phyloP scores from a whole-genome alignment of 768 basidiomycete species.

The Termitomyces sp. region DNA sequence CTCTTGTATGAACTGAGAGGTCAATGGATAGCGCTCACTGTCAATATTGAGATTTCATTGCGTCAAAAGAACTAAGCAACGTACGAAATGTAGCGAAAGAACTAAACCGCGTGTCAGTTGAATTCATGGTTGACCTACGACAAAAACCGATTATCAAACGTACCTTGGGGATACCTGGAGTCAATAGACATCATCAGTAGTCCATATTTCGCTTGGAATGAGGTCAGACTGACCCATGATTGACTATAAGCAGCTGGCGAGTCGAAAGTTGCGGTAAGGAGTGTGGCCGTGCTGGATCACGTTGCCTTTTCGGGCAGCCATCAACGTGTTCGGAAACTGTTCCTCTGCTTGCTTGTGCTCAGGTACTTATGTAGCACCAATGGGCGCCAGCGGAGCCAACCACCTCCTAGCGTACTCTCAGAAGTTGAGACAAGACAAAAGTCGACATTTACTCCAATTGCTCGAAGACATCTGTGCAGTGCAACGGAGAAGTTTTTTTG shows the following conservation, averaged over 20 bases:
- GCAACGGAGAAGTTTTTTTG: neutral
- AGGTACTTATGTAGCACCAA: too few relatives aligned
- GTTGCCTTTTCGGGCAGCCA: constrained; percentile 18
- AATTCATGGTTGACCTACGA: neutral
- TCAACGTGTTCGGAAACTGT: neutral
- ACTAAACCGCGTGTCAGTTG: constrained; percentile 45
- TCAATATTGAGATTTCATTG: constrained; percentile 11
- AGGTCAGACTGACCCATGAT: constrained; percentile 20
- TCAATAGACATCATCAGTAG: constrained; percentile 1
- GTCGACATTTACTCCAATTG: neutral
- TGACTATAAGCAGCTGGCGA: constrained; percentile 2
- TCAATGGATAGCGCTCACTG: constrained; percentile 97
- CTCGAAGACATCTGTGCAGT: neutral
- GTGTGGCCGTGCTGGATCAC: constrained; percentile 10
- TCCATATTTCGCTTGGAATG: neutral
- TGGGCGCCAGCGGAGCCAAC: too few relatives aligned
- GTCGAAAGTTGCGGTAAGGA: constrained; percentile 13
- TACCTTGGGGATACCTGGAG: constrained; percentile 66
- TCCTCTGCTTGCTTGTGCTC: too few relatives aligned
- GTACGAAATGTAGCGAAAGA: constrained; percentile 95
- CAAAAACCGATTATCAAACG: constrained; percentile 18
- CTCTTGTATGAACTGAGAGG: constrained; percentile 96
- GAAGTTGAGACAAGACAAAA: neutral
- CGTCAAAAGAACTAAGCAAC: constrained; percentile 24
- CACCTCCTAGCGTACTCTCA: neutral